These are phyloP conservation scores for Trichophyton benhamiae DNA, from an alignment of 2,329 filamentous ascomycete genomes.

Conservation along the genomic window DNA sequence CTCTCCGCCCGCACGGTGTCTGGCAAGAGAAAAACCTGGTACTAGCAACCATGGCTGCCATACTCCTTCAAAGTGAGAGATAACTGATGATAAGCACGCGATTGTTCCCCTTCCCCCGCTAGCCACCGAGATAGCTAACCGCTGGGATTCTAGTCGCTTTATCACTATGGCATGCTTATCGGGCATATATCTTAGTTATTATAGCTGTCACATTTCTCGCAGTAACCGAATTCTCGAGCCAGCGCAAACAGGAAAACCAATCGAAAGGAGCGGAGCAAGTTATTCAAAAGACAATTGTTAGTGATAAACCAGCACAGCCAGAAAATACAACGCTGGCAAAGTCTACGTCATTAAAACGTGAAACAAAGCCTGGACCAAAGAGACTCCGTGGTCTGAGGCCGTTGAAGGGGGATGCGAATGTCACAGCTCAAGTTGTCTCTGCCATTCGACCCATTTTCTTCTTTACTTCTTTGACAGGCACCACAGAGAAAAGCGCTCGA, in stretches of 20 bases:
- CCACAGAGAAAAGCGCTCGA: conserved; percentile 61
- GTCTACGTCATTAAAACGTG: background rate
- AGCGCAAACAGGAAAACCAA: background rate
- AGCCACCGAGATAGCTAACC: background rate
- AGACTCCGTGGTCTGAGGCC: conserved; percentile 12
- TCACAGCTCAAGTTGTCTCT: background rate
- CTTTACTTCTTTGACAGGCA: conserved; percentile 78
- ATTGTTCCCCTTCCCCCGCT: background rate
- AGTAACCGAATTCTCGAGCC: background rate
- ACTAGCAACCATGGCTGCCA: too few species aligned
- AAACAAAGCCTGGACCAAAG: conserved; percentile 10
- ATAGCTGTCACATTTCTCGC: conserved; percentile 1
- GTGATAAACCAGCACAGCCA: background rate
- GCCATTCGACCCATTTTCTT: conserved; percentile 60
- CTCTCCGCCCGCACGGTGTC: background rate
- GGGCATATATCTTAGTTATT: conserved; percentile 6
- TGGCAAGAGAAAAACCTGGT: background rate
- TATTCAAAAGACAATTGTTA: background rate
- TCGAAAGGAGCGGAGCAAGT: background rate
- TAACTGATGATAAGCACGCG: background rate
- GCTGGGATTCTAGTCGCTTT: conserved; percentile 7
- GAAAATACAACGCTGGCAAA: background rate
- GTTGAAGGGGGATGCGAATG: conserved; percentile 5
- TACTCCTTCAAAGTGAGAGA: background rate
- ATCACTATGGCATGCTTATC: conserved; percentile 12